Evolutionary conservation across 2,329 filamentous ascomycete species (phyloP).

Genomic region (Fusarium penzigii): DNA sequence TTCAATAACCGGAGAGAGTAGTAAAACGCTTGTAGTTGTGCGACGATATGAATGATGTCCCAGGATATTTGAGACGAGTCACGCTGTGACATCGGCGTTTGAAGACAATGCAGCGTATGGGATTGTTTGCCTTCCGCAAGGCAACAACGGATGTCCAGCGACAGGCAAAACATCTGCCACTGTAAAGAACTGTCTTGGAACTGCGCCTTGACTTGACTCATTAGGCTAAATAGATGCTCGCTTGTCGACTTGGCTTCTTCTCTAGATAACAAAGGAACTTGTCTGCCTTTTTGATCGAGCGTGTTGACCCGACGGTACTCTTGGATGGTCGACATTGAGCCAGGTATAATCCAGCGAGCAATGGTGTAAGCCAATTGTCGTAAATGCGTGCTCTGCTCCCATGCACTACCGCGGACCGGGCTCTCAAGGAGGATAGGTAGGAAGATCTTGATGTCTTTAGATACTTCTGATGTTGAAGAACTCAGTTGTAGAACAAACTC

Average conservation of each 20-base stretch:
- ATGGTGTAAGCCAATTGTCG: slow-evolving; percentile 58
- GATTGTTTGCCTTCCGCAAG: slow-evolving; percentile 30
- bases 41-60: slow-evolving; percentile 61
- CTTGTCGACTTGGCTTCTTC: slow-evolving; percentile 6
- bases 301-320: slow-evolving; percentile 41
- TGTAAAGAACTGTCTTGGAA: slow-evolving; percentile 1
- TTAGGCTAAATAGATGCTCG: slow-evolving; percentile 22
- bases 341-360: slow-evolving; percentile 30
- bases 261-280: slow-evolving; percentile 19
- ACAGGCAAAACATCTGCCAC: slow-evolving; percentile 32
- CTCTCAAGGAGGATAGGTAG: slow-evolving; percentile 65
- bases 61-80: slow-evolving; percentile 39
- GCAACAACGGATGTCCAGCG: slow-evolving; percentile 33
- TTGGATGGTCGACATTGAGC: slow-evolving; percentile 22
- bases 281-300: slow-evolving; percentile 30
- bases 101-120: slow-evolving; percentile 25
- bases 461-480: slow-evolving; percentile 12
- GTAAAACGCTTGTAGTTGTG: slow-evolving; percentile 59
- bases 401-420: slow-evolving; percentile 55
- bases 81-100: slow-evolving; percentile 4
- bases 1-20: slow-evolving; percentile 61
- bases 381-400: slow-evolving; percentile 53
- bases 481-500: slow-evolving; percentile 39
- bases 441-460: slow-evolving; percentile 51
- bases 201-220: slow-evolving; percentile 11